Evolutionary conservation across 1,284 basidiomycete species (phyloP), one percentile per base, ranked within the genome.

Genomic region (Earliella scabrosa): DNA sequence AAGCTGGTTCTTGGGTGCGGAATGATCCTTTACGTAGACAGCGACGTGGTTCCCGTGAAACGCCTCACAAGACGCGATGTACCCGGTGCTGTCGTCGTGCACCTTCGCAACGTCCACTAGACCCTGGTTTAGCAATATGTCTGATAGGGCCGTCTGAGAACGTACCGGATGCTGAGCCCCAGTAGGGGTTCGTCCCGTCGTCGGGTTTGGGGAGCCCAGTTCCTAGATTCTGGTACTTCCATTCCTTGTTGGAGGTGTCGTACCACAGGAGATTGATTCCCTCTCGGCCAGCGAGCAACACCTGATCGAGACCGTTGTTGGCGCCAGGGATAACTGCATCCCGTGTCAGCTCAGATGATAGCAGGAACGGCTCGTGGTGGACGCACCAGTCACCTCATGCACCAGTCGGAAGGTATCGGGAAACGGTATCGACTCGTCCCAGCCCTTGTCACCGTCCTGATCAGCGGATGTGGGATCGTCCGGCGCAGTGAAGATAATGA

Each of bases 41-140:
- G 68, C 50, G 24, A 72, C 68, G 7, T 29, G 53, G 53, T 72
- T 69, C 14, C 71, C 71, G 49, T 71, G 69, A 55, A 73, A 70
- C 14, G 58, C 68, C 70, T 73, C 70, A 50, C 56, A 61, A 5
- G 63, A 52, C 10, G 65, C 67, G 36, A 73, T 68, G 50, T 72
- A 73, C 2, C 70, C 71, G 21, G 63, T 60, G 14, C 52, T 45
- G 35, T 73, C 70, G 32, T 66, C 64, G 16, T 58, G 56, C 14
- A 72, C 66, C 21, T 60, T 56, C 14, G 52, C 55, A 2, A 71
- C 56, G 24, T 66, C 66, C 9, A 67, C 38, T 40, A 23, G 1
- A 18, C 20, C 8, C 10, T 6, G 7, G 8, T 14, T 36, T 6
- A 36, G 35, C 35, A 11, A 36, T 18, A n/a, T n/a, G n/a, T n/a